Conservation (phyloP, 768 basidiomycete species). For the Lactarius evosmus region DNA sequence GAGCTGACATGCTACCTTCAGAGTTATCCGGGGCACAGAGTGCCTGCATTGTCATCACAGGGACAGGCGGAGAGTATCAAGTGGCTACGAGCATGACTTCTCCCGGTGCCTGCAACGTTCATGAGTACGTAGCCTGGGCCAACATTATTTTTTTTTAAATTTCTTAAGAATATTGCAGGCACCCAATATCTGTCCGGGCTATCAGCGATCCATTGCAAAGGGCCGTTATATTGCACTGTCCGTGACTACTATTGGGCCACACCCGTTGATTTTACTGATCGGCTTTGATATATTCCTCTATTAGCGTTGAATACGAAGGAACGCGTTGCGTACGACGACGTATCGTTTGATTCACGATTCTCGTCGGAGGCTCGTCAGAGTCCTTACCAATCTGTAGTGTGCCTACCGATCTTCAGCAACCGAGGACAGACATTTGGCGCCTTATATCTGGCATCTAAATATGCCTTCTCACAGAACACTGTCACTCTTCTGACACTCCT, state of each 20-base stretch:
- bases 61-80: constrained; percentile 68
- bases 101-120: constrained; percentile 60
- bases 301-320: constrained; percentile 66
- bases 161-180: constrained; percentile 38
- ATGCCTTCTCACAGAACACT: constrained; percentile 58
- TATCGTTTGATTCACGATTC: constrained; percentile 61
- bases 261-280: background rate
- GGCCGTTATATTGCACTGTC: constrained; percentile 65
- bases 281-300: background rate
- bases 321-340: constrained; percentile 57
- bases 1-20: constrained; percentile 28
- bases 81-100: constrained; percentile 63
- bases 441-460: constrained; percentile 63
- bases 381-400: constrained; percentile 57
- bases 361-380: constrained; percentile 65
- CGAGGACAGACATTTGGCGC: constrained; percentile 73
- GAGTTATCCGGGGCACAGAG: constrained; percentile 66
- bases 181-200: constrained; percentile 55
- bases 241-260: constrained; percentile 28
- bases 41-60: constrained; percentile 64
- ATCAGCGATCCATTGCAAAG: constrained; percentile 61
- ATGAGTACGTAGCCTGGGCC: constrained; percentile 48
- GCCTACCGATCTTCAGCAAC: constrained; percentile 70
- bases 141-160: background rate
- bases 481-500: constrained; percentile 61